These are phyloP conservation scores for Coemansia sp. DNA, from an alignment of 192 early-diverging fungal species.

Conservation along the genomic window DNA sequence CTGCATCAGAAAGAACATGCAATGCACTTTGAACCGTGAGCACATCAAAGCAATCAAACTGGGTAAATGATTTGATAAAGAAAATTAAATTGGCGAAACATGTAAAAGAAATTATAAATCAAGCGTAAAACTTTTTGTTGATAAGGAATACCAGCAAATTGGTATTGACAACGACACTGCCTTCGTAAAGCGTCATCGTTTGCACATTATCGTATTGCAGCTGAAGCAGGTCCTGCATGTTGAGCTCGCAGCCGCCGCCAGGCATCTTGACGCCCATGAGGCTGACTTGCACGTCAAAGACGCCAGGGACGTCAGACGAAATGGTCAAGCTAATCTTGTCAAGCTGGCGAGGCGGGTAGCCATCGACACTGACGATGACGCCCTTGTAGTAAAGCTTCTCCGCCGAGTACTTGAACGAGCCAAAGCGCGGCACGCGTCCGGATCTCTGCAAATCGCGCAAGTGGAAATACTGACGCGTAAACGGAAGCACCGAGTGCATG, in stretches of 20 bases:
- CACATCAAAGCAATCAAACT: neutral
- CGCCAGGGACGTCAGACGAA: conserved; percentile 85
- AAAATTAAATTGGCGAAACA: neutral
- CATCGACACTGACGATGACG: conserved; percentile 82
- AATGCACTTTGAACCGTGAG: too few relatives aligned
- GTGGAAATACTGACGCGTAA: conserved; percentile 95
- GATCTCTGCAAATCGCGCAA: conserved; percentile 76
- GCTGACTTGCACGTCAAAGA: conserved; percentile 84
- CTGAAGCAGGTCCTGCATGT: conserved; percentile 90
- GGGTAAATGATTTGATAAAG: neutral
- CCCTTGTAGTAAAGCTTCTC: conserved; percentile 89
- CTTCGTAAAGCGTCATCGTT: conserved; percentile 88
- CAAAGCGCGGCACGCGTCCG: conserved; percentile 89
- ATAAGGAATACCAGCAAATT: conserved; percentile 93
- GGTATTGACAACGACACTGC: conserved; percentile 89
- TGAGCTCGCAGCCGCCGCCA: conserved; percentile 71
- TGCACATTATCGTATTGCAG: conserved; percentile 89
- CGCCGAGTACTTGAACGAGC: conserved; percentile 97
- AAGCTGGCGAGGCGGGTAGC: conserved; percentile 79
- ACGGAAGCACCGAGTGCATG: conserved; percentile 67
- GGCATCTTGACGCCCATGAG: conserved; percentile 67
- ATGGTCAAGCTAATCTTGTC: conserved; percentile 85
- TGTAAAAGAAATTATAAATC: conserved; percentile 3
- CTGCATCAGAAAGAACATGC: too few relatives aligned
- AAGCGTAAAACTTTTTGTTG: conserved; percentile 88